phyloP scores from a whole-genome alignment of 2,329 filamentous ascomycete species.

The Aspergillus nomiae region DNA sequence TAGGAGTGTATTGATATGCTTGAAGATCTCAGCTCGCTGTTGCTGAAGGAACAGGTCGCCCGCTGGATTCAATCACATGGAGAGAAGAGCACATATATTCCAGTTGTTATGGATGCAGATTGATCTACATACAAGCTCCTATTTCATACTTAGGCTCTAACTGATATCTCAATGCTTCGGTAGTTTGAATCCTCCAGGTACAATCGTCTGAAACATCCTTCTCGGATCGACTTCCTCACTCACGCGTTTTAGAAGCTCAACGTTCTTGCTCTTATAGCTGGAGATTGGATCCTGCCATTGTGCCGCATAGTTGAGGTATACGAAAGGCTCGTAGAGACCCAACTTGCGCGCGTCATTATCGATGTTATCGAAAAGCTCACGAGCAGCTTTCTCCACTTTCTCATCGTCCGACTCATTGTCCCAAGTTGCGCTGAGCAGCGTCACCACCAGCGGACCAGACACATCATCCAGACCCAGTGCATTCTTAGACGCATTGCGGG shows the following conservation, averaged over 20 bases:
- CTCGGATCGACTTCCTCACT: not conserved
- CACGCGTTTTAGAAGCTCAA: not conserved
- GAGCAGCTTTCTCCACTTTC: not conserved
- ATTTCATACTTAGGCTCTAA: not conserved
- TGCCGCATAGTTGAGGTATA: constrained; percentile 5
- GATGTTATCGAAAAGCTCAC: not conserved
- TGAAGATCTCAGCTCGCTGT: no score
- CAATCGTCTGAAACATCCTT: not conserved
- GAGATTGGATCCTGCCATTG: constrained; percentile 4
- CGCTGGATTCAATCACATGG: no score
- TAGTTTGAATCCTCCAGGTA: not conserved
- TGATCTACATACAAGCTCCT: no score
- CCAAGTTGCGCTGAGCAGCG: not conserved
- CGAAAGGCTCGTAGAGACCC: constrained; percentile 2
- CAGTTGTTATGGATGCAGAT: no score
- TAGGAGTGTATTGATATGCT: no score
- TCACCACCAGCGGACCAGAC: not conserved
- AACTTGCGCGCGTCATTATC: not conserved
- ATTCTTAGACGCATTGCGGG: not conserved
- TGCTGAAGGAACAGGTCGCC: no score
- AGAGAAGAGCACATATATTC: no score
- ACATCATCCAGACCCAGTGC: not conserved
- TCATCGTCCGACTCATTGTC: not conserved
- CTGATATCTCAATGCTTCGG: not conserved
- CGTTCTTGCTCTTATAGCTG: constrained; percentile 1